Evolutionary conservation across 306 rosid species (phyloP).

Genomic region (Argentina anserina): DNA sequence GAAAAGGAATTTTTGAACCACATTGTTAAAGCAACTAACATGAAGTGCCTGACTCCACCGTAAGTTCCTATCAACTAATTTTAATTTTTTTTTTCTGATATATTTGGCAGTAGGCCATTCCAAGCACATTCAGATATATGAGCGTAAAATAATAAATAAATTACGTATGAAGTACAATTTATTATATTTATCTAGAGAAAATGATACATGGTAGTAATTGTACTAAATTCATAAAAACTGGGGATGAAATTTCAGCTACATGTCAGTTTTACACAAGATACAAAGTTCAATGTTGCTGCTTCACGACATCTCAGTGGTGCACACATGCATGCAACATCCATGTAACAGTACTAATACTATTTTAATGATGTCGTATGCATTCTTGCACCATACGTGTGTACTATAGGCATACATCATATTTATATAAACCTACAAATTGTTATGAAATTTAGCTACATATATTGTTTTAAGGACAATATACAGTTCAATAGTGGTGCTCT

Average conservation of each 20-base stretch:
- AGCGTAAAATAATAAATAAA: no score
- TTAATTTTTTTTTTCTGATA: neutral
- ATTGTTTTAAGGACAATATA: neutral
- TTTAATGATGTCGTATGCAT: neutral
- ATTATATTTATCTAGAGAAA: neutral
- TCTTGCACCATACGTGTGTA: neutral
- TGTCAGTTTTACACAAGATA: neutral
- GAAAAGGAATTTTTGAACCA: constrained; percentile 79
- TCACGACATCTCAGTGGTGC: neutral
- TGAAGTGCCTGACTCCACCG: constrained; percentile 91
- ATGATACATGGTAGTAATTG: neutral
- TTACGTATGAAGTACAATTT: no score
- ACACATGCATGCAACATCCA: neutral
- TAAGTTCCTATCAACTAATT: constrained; percentile 36
- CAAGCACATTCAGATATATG: no score
- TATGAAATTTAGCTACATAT: neutral
- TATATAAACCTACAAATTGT: neutral
- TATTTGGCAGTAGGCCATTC: neutral
- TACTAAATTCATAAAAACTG: neutral
- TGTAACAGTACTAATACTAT: neutral
- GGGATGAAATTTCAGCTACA: neutral
- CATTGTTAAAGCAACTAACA: constrained; percentile 77
- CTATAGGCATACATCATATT: neutral
- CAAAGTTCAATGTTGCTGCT: neutral
- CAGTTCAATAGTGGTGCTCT: neutral